These are phyloP conservation scores for Tylopilus cervinicoccineus DNA, from an alignment of 768 basidiomycete genomes.

Conservation along the genomic window DNA sequence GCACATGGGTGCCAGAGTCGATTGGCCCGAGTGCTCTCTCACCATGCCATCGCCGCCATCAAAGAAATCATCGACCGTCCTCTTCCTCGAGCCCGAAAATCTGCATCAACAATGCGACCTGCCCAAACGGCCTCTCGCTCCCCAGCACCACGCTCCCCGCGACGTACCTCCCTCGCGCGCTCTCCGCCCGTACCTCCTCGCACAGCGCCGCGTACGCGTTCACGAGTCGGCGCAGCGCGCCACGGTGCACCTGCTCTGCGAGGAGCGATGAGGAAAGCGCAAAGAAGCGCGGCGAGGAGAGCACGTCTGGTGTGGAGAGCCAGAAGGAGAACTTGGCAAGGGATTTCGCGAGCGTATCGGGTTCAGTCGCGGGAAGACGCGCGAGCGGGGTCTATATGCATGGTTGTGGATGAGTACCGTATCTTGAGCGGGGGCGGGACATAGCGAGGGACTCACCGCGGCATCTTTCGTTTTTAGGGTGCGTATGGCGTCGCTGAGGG, in stretches of 20 bases:
- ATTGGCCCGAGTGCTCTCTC: too few species aligned
- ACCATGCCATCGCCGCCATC: too few species aligned
- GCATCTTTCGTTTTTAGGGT: constrained; percentile 22
- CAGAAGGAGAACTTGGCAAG: constrained; percentile 75
- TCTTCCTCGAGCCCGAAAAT: constrained; percentile 68
- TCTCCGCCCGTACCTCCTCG: constrained; percentile 70
- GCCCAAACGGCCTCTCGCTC: constrained; percentile 80
- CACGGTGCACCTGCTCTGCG: constrained; percentile 68
- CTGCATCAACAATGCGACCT: constrained; percentile 67
- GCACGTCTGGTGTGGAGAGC: constrained; percentile 78
- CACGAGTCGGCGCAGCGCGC: constrained; percentile 65
- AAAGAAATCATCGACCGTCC: background rate
- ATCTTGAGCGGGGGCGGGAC: background rate
- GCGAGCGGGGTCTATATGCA: constrained; percentile 68
- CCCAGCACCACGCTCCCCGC: constrained; percentile 85
- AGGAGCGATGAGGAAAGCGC: constrained; percentile 66
- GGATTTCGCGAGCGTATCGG: constrained; percentile 56
- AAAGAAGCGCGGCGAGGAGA: constrained; percentile 75
- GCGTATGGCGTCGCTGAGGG: constrained; percentile 23
- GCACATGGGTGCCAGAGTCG: too few species aligned
- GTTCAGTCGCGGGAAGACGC: constrained; percentile 56
- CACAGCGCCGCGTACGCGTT: constrained; percentile 70
- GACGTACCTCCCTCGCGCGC: constrained; percentile 63
- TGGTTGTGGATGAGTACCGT: background rate
- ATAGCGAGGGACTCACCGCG: constrained; percentile 10